Evolutionary conservation across 2,329 filamentous ascomycete species (phyloP).

Genomic region (Dactylonectria macrodidyma): DNA sequence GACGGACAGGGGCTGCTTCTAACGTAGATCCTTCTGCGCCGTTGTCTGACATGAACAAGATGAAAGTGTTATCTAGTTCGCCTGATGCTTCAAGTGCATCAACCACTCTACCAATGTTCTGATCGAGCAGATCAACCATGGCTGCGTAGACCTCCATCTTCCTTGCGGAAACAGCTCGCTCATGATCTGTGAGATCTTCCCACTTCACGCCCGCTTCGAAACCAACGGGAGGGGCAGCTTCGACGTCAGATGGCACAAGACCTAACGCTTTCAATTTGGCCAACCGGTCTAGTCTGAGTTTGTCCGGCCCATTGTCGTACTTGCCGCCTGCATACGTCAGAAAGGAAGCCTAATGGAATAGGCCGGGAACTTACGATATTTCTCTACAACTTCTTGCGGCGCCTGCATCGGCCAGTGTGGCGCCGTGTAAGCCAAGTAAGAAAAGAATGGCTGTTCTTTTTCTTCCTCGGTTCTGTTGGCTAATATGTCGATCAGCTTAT

Average conservation of each 20-base stretch:
- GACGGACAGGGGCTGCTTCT: constrained; percentile 68
- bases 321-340: not conserved
- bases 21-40: constrained; percentile 70
- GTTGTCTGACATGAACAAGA: constrained; percentile 69
- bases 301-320: not conserved
- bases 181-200: constrained; percentile 16
- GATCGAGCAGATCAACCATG: constrained; percentile 71
- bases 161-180: constrained; percentile 32
- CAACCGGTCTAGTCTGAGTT: not conserved
- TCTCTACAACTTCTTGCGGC: constrained; percentile 12
- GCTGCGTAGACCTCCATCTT: constrained; percentile 66
- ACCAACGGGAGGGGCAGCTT: too few relatives aligned
- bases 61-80: constrained; percentile 68
- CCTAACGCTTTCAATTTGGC: not conserved
- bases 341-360: too few relatives aligned
- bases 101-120: constrained; percentile 67
- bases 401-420: constrained; percentile 15
- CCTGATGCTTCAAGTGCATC: constrained; percentile 62
- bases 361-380: constrained; percentile 12
- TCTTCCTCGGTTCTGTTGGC: constrained; percentile 53
- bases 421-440: constrained; percentile 6
- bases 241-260: not conserved
- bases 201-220: not conserved
- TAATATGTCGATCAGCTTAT: constrained; percentile 62
- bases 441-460: not conserved